Evolutionary conservation across 345 rosid genomes (phyloP), one percentile per base, ranked within the genome.

Genomic region (Eutrema yunnanense): DNA sequence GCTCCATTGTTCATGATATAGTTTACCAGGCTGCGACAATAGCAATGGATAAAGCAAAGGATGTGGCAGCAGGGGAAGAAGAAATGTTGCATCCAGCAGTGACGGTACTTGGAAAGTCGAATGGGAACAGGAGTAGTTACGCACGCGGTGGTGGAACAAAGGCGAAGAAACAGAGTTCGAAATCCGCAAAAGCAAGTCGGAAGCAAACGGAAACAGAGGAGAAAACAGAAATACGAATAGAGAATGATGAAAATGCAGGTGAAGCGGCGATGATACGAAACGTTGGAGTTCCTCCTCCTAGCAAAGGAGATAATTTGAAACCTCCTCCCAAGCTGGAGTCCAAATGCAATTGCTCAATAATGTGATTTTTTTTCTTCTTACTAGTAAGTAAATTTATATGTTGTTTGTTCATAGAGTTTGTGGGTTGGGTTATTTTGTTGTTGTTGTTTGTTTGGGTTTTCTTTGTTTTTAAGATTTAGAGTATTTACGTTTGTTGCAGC

Each of bases 291-390:
- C 90, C 96, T 46, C 90, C 96, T 14, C n/a, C 33, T 27, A 69
- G 79, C 48, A 86, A 87, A 75, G 75, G 73, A 62, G 96, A 88
- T 69, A 85, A 77, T 22, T 13, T 58, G 72, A 85, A 95, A 80
- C 96, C 96, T 52, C 96, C 96, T 50, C 94, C 89, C 3, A 90
- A 88, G 89, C 90, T 90, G 44, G 96, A 95, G 81, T 87, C 93
- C 38, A 95, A 92, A 81, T 95, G 99, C 86, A 95, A 95, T 73
- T 95, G 99, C 92, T 78, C 94, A 59, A 90, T 95, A 82, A 92
- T 95, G 99, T 95, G 89, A 91, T 59, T 27, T 8, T 27, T 50
- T 34, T 19, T 19, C 22, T 19, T 43, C n/a, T 60, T 44, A 62
- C 12, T 12, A 69, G 65, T 69, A 54, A 69, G 65, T 69, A 54